A percentile compares a stretch with the other conserved stretches of the same genome.
These are phyloP conservation scores for Gnomoniopsis smithogilvyi DNA, from an alignment of 2,329 filamentous ascomycete genomes.

Conservation along the genomic window DNA sequence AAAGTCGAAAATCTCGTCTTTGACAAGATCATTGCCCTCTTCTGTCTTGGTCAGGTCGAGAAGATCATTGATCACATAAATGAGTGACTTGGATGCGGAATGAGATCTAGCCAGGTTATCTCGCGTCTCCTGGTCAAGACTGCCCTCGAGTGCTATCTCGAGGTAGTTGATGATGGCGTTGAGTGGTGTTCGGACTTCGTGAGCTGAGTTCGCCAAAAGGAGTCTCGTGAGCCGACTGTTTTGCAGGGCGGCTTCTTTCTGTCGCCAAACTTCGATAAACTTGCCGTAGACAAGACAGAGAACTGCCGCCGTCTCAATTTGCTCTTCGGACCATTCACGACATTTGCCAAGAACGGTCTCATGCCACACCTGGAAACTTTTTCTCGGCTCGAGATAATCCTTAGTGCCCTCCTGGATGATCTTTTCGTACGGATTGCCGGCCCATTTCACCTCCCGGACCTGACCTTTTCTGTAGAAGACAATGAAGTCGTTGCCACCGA, in stretches of 20 bases:
- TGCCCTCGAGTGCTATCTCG: conserved; percentile 83
- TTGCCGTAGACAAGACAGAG: conserved; percentile 83
- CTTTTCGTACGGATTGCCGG: conserved; percentile 83
- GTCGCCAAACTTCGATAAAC: conserved; percentile 91
- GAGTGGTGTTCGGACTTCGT: conserved; percentile 85
- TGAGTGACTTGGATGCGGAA: conserved; percentile 86
- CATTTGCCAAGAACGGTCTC: conserved; percentile 80
- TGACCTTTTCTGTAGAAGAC: conserved; percentile 84
- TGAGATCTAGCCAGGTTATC: conserved; percentile 83
- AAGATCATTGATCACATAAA: conserved; percentile 92
- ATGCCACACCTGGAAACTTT: conserved; percentile 76
- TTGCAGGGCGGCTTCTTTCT: conserved; percentile 82
- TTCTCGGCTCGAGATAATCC: conserved; percentile 72
- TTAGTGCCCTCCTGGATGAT: conserved; percentile 68
- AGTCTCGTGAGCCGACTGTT: conserved; percentile 77
- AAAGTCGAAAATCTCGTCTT: conserved; percentile 77
- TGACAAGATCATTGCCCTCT: conserved; percentile 73
- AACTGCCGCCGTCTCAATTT: conserved; percentile 84
- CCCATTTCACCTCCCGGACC: conserved; percentile 76
- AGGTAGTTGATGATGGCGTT: conserved; percentile 96
- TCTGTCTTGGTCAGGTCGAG: conserved; percentile 86
- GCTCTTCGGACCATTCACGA: conserved; percentile 84
- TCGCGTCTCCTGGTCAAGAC: conserved; percentile 74
- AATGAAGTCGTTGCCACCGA: conserved; percentile 78
- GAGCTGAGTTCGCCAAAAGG: conserved; percentile 81